A percentile compares a stretch with the other conserved stretches of the same genome.
These are phyloP conservation scores for Trichoderma sp. DNA, from an alignment of 2,329 filamentous ascomycete species.

Conservation along the genomic window DNA sequence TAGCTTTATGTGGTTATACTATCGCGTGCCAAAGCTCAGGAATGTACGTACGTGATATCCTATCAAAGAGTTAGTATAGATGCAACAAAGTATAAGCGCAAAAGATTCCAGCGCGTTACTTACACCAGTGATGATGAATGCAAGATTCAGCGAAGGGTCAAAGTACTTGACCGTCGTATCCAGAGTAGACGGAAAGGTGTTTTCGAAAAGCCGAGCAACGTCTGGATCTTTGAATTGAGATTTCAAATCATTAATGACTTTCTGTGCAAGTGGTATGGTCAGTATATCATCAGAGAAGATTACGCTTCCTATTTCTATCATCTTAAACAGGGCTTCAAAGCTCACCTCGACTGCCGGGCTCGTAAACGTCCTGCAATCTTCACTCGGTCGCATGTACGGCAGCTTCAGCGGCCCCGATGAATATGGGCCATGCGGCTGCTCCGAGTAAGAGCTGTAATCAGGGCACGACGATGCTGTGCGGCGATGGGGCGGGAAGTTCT, in stretches of 20 bases:
- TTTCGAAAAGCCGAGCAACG: constrained; percentile 78
- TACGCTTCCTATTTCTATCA: not conserved
- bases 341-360: constrained; percentile 37
- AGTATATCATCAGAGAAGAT: not conserved
- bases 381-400: constrained; percentile 37
- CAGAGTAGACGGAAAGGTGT: constrained; percentile 80
- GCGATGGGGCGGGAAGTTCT: constrained; percentile 22
- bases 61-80: constrained; percentile 7
- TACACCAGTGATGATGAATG: constrained; percentile 81
- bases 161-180: constrained; percentile 84
- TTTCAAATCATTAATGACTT: constrained; percentile 44
- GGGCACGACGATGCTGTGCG: constrained; percentile 35
- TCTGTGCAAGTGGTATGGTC: constrained; percentile 28
- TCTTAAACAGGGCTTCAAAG: not conserved
- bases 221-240: constrained; percentile 57
- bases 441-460: constrained; percentile 34
- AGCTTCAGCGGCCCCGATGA: constrained; percentile 33
- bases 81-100: constrained; percentile 46
- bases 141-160: constrained; percentile 64
- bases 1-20: not conserved
- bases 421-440: constrained; percentile 33
- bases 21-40: not conserved
- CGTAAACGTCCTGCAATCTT: constrained; percentile 37
- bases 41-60: constrained; percentile 35
- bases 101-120: constrained; percentile 63